phyloP scores from a whole-genome alignment of 1,284 basidiomycete species.

The Testicularia cyperi region DNA sequence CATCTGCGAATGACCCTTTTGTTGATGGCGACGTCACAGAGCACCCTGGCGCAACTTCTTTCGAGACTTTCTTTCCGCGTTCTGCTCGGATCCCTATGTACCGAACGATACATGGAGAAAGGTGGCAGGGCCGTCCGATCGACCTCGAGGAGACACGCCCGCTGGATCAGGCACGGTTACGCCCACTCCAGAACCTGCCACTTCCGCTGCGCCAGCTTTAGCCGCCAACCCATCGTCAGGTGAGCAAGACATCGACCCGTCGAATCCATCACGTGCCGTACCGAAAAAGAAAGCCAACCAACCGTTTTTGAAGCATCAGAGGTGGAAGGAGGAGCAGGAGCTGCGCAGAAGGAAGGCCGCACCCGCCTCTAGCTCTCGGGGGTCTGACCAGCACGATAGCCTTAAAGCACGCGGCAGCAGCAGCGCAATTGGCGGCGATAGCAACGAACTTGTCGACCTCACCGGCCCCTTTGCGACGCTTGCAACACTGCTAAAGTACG shows the following conservation, averaged over 20 bases:
- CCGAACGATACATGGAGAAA: conserved; percentile 31
- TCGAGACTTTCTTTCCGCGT: conserved; percentile 46
- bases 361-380: conserved; percentile 10
- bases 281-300: conserved; percentile 54
- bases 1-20: too few species aligned
- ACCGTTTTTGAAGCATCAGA: conserved; percentile 51
- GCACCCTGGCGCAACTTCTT: conserved; percentile 58
- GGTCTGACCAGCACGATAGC: too few species aligned
- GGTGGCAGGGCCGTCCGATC: conserved; percentile 31
- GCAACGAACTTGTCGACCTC: conserved; percentile 16
- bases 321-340: conserved; percentile 47
- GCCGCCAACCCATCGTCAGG: conserved; percentile 11
- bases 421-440: background rate
- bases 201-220: background rate
- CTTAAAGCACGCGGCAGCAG: background rate
- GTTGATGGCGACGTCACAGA: conserved; percentile 9
- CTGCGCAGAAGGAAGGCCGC: conserved; percentile 28
- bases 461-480: conserved; percentile 8
- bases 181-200: conserved; percentile 18
- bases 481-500: conserved; percentile 9
- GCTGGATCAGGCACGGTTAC: conserved; percentile 34
- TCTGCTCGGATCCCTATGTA: conserved; percentile 32
- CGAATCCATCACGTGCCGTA: conserved; percentile 44
- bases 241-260: conserved; percentile 53
- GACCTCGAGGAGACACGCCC: conserved; percentile 35